Evolutionary conservation across 1,284 basidiomycete species (phyloP).

Genomic region (Abortiporus biennis): DNA sequence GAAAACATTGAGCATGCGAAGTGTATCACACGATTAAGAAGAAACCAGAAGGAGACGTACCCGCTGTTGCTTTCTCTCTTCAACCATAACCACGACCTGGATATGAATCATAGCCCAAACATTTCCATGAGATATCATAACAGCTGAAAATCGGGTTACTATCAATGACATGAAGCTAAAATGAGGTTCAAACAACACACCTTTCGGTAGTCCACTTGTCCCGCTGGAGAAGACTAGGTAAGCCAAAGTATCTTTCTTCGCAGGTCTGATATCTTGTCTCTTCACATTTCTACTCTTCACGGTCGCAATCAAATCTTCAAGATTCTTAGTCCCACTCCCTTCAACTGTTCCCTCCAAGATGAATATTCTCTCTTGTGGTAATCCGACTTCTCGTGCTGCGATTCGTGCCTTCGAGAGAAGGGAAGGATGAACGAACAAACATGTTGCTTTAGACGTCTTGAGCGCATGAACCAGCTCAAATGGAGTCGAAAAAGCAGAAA

Average conservation of each 20-base stretch:
- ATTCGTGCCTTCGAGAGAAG: conserved; percentile 42
- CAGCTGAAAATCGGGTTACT: conserved; percentile 33
- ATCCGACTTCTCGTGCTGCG: conserved; percentile 44
- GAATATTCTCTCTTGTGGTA: conserved; percentile 47
- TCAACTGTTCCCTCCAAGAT: conserved; percentile 38
- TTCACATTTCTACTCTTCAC: conserved; percentile 33
- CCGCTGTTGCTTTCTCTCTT: too few species aligned
- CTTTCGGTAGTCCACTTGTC: conserved; percentile 73
- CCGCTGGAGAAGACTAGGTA: conserved; percentile 76
- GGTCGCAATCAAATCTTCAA: conserved; percentile 39
- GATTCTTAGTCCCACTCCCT: conserved; percentile 31
- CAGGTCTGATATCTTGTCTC: conserved; percentile 37
- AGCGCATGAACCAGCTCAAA: conserved; percentile 60
- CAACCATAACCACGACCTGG: too few species aligned
- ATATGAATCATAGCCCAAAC: conserved; percentile 43
- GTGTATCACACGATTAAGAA: too few species aligned
- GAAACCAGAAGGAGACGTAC: too few species aligned
- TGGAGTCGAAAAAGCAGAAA: conserved; percentile 60
- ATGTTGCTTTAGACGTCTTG: conserved; percentile 45
- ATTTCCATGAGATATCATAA: conserved; percentile 75
- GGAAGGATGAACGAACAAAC: conserved; percentile 54
- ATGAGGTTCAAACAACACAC: conserved; percentile 25
- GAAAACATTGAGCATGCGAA: background rate
- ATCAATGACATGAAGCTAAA: background rate
- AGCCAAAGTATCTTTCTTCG: conserved; percentile 51